A percentile compares a stretch with the other conserved stretches of the same genome.
These are phyloP conservation scores for Chalciporus piperatoides DNA, from an alignment of 1,284 basidiomycete species.

Conservation along the genomic window DNA sequence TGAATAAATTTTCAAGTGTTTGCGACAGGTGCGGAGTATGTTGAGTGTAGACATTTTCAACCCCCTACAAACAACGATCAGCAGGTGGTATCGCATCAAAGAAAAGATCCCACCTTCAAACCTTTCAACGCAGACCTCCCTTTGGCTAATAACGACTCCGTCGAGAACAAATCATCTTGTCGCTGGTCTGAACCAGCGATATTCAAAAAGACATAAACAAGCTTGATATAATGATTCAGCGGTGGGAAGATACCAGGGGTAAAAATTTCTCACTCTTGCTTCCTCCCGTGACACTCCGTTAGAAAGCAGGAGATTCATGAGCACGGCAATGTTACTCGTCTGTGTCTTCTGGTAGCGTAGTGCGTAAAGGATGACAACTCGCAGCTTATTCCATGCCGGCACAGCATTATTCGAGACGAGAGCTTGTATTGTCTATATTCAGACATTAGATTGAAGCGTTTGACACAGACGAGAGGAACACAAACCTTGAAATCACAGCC, in stretches of 20 bases:
- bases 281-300: slow-evolving; percentile 84
- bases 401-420: slow-evolving; percentile 69
- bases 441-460: slow-evolving; percentile 5
- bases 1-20: slow-evolving; percentile 88
- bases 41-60: slow-evolving; percentile 99
- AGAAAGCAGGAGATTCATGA: slow-evolving; percentile 80
- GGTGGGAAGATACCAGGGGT: not conserved
- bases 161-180: slow-evolving; percentile 97
- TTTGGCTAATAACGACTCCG: slow-evolving; percentile 91
- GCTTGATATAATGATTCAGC: slow-evolving; percentile 39
- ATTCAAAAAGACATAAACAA: slow-evolving; percentile 93
- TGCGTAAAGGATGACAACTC: slow-evolving; percentile 92
- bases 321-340: slow-evolving; percentile 75
- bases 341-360: slow-evolving; percentile 94
- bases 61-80: slow-evolving; percentile 56
- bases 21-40: slow-evolving; percentile 92
- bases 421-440: slow-evolving; percentile 68
- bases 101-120: slow-evolving; percentile 61
- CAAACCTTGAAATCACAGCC: slow-evolving; percentile 83
- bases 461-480: not conserved
- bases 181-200: slow-evolving; percentile 94
- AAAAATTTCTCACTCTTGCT: slow-evolving; percentile 58
- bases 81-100: not conserved
- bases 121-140: slow-evolving; percentile 95
- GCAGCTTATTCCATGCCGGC: slow-evolving; percentile 79